phyloP scores from a whole-genome alignment of 306 rosid species.

The Cucurbita ficifolia region DNA sequence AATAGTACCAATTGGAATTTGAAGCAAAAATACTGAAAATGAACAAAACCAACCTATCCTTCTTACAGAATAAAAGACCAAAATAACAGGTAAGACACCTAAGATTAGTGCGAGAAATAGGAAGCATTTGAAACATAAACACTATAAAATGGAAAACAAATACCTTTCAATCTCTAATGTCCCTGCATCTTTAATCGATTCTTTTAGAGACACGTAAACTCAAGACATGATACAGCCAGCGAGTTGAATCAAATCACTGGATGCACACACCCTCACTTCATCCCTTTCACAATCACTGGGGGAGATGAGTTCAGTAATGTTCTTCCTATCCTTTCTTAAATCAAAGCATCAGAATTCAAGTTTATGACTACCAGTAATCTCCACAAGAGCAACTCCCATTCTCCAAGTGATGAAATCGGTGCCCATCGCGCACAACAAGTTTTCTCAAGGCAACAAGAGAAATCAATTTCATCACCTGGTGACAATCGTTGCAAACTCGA shows the following conservation, averaged over 20 bases:
- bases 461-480: constrained; percentile 35
- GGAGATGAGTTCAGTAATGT: background rate
- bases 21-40: too few relatives aligned
- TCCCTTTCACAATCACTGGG: background rate
- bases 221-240: background rate
- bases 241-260: background rate
- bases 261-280: background rate
- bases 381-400: constrained; percentile 36
- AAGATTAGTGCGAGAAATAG: too few relatives aligned
- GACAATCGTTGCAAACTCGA: constrained; percentile 43
- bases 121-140: background rate
- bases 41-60: too few relatives aligned
- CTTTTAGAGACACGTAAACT: background rate
- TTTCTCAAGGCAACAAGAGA: constrained; percentile 36
- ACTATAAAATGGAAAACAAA: background rate
- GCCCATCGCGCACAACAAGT: constrained; percentile 40
- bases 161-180: background rate
- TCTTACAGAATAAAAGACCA: too few relatives aligned
- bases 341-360: background rate
- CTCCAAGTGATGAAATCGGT: constrained; percentile 43
- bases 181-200: background rate
- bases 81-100: too few relatives aligned
- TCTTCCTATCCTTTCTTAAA: background rate
- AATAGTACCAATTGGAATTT: too few relatives aligned
- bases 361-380: constrained; percentile 35